Percentiles rank a stretch among this genome's conserved stretches.
These are phyloP conservation scores for Macrolepiota albuminosa DNA, from an alignment of 768 basidiomycete genomes.

Conservation along the genomic window DNA sequence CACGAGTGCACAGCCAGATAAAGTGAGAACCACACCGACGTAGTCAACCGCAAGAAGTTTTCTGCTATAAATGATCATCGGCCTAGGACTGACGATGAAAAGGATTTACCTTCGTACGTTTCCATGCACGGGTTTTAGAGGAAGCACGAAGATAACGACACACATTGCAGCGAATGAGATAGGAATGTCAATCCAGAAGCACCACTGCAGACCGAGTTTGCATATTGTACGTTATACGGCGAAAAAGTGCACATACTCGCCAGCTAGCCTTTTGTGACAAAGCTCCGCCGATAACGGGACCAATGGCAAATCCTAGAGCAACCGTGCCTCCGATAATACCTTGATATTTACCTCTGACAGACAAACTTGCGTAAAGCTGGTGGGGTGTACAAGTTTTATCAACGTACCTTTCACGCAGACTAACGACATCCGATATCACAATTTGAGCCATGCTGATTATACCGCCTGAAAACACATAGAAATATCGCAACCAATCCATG, in stretches of 20 bases:
- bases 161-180: conserved; percentile 47
- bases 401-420: conserved; percentile 54
- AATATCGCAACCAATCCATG: background rate
- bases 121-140: conserved; percentile 65
- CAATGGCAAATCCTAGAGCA: conserved; percentile 59
- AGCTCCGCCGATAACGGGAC: conserved; percentile 65
- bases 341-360: conserved; percentile 69
- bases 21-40: conserved; percentile 51
- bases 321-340: conserved; percentile 60
- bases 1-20: conserved; percentile 56
- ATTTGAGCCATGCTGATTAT: conserved; percentile 69
- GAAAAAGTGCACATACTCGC: conserved; percentile 38
- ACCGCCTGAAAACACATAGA: conserved; percentile 31
- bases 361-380: background rate
- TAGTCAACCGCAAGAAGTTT: conserved; percentile 69
- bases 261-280: conserved; percentile 59
- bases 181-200: conserved; percentile 71
- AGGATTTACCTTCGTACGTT: conserved; percentile 40
- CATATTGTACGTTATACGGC: background rate
- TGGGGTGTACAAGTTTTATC: background rate
- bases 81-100: background rate
- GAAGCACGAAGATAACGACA: conserved; percentile 58
- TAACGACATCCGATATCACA: conserved; percentile 68
- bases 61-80: conserved; percentile 21
- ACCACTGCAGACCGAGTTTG: conserved; percentile 42